Base-by-base conservation (phyloP, 768 basidiomycete species). In the Strobilomyces confusus region DNA sequence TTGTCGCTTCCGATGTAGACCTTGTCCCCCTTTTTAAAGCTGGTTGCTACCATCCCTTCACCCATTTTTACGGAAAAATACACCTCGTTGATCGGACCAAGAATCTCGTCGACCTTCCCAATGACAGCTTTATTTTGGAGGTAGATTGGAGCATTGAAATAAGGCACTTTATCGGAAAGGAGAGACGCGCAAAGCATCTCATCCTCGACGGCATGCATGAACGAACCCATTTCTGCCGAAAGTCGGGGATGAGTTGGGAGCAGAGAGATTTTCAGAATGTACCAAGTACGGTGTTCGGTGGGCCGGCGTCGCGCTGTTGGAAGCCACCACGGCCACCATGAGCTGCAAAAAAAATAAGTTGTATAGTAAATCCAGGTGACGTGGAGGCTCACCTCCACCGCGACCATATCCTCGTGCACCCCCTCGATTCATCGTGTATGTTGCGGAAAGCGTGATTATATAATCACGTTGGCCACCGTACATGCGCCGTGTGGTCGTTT, bases 21-120 rank as follows among this genome's bases (percentile, higher is more conserved):
- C 69, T 95, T 98, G 76, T 99, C 97, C 42, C 97, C 97, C 65
- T 89, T 91, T 75, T 95, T 90, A 75, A 99, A 99, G 69, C 91
- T 93, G 60, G 75, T 87, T 9, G 97, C 95, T 44, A 95, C 83
- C 87, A 98, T 93, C 30, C 97, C 97, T 53, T 90, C 87, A 19
- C 86, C 83, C 89, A 98, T 97, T 77, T 98, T 99, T 59, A 99
- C 81, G 3, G 94, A 95, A 67, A 99, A 98, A 73, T 84, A 98
- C 54, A 98, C 94, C 69, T 98, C 93, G 68, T 97, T 99, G 70
- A 99, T 95, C 15, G 97, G 95, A 3, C 97, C 97, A n/a, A 99
- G 81, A 61, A 99, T 98, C 72, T 99, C 97, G 72, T 99, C 97
- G 38, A 99, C 89, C 74, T 97, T 98, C 57, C 97, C 95, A 57